phyloP scores from a whole-genome alignment of 2,329 filamentous ascomycete species.

The Cordyceps fumosorosea region DNA sequence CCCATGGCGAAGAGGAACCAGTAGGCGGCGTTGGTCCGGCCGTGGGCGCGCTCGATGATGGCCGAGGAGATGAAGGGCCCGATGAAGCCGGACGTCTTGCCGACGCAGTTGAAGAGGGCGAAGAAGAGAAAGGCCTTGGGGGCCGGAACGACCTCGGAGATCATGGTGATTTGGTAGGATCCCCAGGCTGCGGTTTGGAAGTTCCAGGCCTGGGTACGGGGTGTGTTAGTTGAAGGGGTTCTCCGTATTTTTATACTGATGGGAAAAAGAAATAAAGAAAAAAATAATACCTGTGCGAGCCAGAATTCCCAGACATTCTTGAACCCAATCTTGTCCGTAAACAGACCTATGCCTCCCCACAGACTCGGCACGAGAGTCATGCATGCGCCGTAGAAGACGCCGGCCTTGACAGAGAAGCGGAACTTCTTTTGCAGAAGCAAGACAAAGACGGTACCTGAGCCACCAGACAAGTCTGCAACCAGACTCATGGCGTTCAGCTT shows the following conservation, averaged over 20 bases:
- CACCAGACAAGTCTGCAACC: constrained; percentile 16
- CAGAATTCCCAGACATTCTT: constrained; percentile 18
- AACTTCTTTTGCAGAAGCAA: constrained; percentile 17
- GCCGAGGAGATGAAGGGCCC: constrained; percentile 20
- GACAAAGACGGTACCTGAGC: constrained; percentile 17
- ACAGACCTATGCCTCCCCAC: constrained; percentile 19
- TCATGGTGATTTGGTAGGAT: constrained; percentile 19
- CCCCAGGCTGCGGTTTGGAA: constrained; percentile 16
- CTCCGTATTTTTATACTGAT: too few species aligned
- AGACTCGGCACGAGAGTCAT: constrained; percentile 17
- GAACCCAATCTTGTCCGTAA: constrained; percentile 17
- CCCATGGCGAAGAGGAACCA: constrained; percentile 19
- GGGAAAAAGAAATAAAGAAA: too few species aligned
- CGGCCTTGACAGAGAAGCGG: constrained; percentile 18
- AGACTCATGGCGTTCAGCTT: constrained; percentile 17
- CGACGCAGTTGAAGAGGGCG: constrained; percentile 18
- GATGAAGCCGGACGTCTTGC: constrained; percentile 21
- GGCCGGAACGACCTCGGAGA: constrained; percentile 19
- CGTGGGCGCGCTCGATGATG: constrained; percentile 17
- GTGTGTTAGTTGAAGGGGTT: background rate
- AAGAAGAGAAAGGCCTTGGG: constrained; percentile 21
- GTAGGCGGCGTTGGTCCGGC: constrained; percentile 15
- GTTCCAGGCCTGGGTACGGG: constrained; percentile 14
- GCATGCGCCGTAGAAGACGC: constrained; percentile 18
- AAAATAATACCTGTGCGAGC: constrained; percentile 6